Percentiles rank a stretch among this genome's conserved stretches.
These are phyloP conservation scores for Hygrophila difformis DNA, from an alignment of 257 asterid genomes.

Conservation along the genomic window DNA sequence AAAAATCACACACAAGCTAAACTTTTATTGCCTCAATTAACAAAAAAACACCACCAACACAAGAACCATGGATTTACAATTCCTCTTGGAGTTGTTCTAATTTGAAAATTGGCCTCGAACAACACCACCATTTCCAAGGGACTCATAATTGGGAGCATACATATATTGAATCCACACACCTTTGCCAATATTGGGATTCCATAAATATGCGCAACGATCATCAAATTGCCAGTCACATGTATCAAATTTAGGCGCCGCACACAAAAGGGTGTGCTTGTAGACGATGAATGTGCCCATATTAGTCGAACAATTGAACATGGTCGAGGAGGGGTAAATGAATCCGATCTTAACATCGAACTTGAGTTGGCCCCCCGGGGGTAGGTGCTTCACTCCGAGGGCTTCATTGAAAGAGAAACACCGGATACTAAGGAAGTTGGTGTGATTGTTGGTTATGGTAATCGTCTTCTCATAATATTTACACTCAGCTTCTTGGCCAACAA, in stretches of 20 bases:
- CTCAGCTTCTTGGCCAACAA: background rate
- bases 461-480: conserved; percentile 8
- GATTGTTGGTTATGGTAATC: conserved; percentile 43
- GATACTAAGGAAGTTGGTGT: conserved; percentile 45
- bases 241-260: conserved; percentile 10
- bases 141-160: conserved; percentile 63
- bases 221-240: conserved; percentile 61
- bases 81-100: no score
- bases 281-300: conserved; percentile 67
- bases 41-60: no score
- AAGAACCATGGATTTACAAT: no score
- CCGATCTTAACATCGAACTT: conserved; percentile 22
- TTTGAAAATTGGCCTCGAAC: conserved; percentile 50
- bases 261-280: conserved; percentile 28
- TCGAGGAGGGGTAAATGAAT: conserved; percentile 32
- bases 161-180: conserved; percentile 32
- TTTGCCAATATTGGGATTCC: background rate
- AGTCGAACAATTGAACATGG: conserved; percentile 82
- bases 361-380: conserved; percentile 29
- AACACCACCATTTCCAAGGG: conserved; percentile 68
- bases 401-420: conserved; percentile 53
- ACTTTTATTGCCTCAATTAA: no score
- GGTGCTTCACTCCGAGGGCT: conserved; percentile 21
- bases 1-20: no score
- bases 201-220: conserved; percentile 32